Evolutionary conservation across 352 stramenopile species (phyloP), one percentile per base, ranked within the genome.

Genomic region (Globisporangium cystogenes): DNA sequence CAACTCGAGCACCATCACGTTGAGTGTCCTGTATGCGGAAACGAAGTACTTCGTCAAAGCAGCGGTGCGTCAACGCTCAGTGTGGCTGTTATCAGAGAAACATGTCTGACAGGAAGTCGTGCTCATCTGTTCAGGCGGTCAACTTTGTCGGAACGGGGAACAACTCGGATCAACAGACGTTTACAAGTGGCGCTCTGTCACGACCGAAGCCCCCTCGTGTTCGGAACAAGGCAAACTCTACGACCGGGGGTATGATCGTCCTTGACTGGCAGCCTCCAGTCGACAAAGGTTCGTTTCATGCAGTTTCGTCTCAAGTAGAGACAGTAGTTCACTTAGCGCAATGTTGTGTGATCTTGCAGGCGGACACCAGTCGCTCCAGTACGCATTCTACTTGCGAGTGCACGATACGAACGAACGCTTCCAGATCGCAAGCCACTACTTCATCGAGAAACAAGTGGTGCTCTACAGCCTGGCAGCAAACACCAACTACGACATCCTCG

Each of bases 401-500:
- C 41, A 58, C 33, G 45, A 53, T 2, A 33, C 26, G 2, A 55
- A 48, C 4, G 57, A 57, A 21, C 44, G 65, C 31, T 75, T 75
- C 48, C 48, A 56, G 16, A 40, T 53, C n/a, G 62, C 65, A 12
- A 67, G 70, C 31, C 65, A 52, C 24, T 60, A 60, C 18, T 8
- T 29, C 36, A 55, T 29, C 8, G 55, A 51, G 21, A 21, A 5
- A 1, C 41, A 57, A 0, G 44, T 67, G 1, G 50, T 40, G 27
- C 44, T 66, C 4, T 84, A 68, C 46, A 68, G 65, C 8, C 51
- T 87, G 14, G 44, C 40, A 1, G 70, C 72, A 1, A 62, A 75
- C 15, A 84, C 65, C 0, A 67, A 60, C 11, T 87, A 86, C 56
- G 70, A 86, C n/a, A 59, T 87, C 41, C 51, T 84, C 6, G 76